phyloP scores from a whole-genome alignment of 495 filamentous ascomycete species.

The Parathielavia hyrcaniae region DNA sequence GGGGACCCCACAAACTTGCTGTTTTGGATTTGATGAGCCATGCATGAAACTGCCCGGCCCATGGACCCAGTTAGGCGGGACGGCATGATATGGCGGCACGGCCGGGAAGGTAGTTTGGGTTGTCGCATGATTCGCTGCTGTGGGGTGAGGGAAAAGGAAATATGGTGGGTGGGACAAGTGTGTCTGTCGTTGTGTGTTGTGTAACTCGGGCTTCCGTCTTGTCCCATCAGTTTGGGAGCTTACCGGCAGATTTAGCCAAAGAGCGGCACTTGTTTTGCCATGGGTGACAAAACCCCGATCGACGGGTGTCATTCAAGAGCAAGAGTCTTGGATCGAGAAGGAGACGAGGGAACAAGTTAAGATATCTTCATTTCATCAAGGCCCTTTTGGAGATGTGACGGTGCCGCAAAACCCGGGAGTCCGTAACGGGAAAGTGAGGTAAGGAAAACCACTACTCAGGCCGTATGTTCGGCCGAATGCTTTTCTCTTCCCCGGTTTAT shows the following conservation, averaged over 20 bases:
- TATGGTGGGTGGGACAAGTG: not conserved
- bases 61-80: too few relatives aligned
- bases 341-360: not conserved
- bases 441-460: not conserved
- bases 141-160: not conserved
- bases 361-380: not conserved
- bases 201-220: too few relatives aligned
- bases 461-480: not conserved
- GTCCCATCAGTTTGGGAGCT: too few relatives aligned
- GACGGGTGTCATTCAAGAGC: too few relatives aligned
- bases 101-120: not conserved
- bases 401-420: not conserved
- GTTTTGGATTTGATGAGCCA: too few relatives aligned
- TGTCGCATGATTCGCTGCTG: not conserved
- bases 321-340: too few relatives aligned
- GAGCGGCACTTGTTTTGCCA: too few relatives aligned
- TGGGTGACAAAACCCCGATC: too few relatives aligned
- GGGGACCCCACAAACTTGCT: too few relatives aligned
- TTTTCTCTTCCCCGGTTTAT: not conserved
- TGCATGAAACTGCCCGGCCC: too few relatives aligned
- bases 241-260: too few relatives aligned
- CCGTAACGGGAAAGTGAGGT: not conserved
- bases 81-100: too few relatives aligned
- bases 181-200: not conserved
- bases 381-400: not conserved